Evolutionary conservation across 257 asterid genomes (phyloP).

Genomic region (Penstemon barbatus): DNA sequence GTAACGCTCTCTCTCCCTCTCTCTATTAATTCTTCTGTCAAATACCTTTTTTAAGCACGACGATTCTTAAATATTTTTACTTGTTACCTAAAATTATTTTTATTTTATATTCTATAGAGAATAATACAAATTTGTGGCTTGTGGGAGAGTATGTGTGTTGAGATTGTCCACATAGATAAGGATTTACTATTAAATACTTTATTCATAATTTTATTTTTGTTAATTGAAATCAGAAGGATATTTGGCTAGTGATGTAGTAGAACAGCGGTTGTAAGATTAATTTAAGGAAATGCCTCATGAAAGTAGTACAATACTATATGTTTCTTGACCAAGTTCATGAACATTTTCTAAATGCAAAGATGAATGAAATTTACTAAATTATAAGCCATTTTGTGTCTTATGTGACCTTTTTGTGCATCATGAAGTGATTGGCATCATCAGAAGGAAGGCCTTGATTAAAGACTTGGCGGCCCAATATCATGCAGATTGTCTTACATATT

Average conservation of each 20-base stretch:
- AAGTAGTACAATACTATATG: background rate
- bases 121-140: too few species aligned
- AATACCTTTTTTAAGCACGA: background rate
- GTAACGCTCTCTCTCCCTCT: conserved; percentile 32
- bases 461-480: conserved; percentile 89
- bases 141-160: too few species aligned
- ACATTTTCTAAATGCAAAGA: conserved; percentile 1
- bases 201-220: background rate
- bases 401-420: conserved; percentile 21
- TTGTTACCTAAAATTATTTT: background rate
- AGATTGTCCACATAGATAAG: background rate
- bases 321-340: background rate
- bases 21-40: background rate
- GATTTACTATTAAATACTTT: background rate
- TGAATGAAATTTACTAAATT: background rate
- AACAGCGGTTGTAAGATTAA: background rate
- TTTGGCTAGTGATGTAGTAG: background rate
- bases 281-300: background rate
- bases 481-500: conserved; percentile 89
- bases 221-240: background rate
- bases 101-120: too few species aligned
- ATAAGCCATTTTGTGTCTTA: conserved; percentile 7
- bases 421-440: conserved; percentile 83
- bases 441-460: conserved; percentile 84
- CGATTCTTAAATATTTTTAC: background rate